A percentile compares a stretch with the other conserved stretches of the same genome.
Conservation (phyloP, 1,139 yeast species). For the Geotrichum restrictum region DNA sequence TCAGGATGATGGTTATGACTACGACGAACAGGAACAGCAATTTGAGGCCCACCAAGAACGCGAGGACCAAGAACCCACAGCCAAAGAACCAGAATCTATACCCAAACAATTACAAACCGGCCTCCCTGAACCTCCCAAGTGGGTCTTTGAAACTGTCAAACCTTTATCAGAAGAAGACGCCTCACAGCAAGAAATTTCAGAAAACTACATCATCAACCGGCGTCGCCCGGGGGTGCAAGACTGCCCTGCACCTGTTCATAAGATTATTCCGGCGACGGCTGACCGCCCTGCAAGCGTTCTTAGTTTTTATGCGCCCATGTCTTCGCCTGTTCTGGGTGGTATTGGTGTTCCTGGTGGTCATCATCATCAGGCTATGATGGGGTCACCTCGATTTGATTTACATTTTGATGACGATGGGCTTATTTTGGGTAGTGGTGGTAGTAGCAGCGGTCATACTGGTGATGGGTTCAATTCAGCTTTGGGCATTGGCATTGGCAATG, state of each 20-base stretch:
- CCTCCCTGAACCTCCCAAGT: neutral
- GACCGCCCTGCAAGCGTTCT: neutral
- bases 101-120: neutral
- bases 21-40: neutral
- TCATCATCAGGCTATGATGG: too few species aligned
- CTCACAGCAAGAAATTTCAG: conserved; percentile 1
- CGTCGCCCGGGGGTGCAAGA: conserved; percentile 4
- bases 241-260: conserved; percentile 11
- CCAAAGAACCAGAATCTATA: neutral
- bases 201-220: conserved; percentile 5
- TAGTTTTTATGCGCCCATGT: neutral
- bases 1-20: neutral
- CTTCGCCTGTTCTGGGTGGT: too few species aligned
- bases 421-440: neutral
- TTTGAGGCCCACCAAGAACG: too few species aligned
- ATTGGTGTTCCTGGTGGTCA: too few species aligned
- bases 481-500: too few species aligned
- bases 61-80: too few species aligned
- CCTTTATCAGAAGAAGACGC: neutral
- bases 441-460: too few species aligned
- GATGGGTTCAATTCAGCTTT: too few species aligned
- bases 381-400: neutral
- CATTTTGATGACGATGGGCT: neutral
- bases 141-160: neutral
- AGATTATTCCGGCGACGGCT: neutral